Conservation (phyloP, 208 protist species). For the Leishmania aethiopica region DNA sequence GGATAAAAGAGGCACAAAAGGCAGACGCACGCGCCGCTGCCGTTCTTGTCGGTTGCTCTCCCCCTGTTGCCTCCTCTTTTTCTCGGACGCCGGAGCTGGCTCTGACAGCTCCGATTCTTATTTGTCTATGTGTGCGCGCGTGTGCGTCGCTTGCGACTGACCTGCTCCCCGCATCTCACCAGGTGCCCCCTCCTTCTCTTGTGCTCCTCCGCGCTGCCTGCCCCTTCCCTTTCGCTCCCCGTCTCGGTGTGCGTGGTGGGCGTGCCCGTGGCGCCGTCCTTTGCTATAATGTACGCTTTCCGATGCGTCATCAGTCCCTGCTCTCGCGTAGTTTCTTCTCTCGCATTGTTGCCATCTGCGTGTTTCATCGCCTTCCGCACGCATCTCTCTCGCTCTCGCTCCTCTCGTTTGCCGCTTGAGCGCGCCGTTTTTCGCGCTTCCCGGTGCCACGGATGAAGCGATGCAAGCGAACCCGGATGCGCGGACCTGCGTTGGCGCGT, state of each 20-base stretch:
- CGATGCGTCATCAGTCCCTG: not conserved
- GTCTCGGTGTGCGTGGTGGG: not conserved
- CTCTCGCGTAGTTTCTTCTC: not conserved
- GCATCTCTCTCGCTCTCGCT: not conserved
- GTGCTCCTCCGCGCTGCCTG: not conserved
- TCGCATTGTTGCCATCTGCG: not conserved
- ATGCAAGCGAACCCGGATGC: not conserved
- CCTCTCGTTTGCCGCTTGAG: not conserved
- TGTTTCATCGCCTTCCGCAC: not conserved
- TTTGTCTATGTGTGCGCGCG: no score
- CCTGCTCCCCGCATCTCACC: not conserved
- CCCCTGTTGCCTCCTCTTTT: constrained; percentile 1
- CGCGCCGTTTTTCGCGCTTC: not conserved
- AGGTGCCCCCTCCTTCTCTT: not conserved
- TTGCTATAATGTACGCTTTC: not conserved
- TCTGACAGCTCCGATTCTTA: no score
- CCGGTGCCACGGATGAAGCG: not conserved
- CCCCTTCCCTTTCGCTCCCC: not conserved
- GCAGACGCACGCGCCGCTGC: no score
- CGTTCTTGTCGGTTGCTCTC: not conserved
- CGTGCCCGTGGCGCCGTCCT: not conserved
- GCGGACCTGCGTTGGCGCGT: not conserved
- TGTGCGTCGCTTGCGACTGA: not conserved
- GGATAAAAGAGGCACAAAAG: no score
- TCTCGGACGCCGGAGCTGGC: not conserved